phyloP scores from a whole-genome alignment of 148 eudicot genomes.

The Vaccinium corymbosum region DNA sequence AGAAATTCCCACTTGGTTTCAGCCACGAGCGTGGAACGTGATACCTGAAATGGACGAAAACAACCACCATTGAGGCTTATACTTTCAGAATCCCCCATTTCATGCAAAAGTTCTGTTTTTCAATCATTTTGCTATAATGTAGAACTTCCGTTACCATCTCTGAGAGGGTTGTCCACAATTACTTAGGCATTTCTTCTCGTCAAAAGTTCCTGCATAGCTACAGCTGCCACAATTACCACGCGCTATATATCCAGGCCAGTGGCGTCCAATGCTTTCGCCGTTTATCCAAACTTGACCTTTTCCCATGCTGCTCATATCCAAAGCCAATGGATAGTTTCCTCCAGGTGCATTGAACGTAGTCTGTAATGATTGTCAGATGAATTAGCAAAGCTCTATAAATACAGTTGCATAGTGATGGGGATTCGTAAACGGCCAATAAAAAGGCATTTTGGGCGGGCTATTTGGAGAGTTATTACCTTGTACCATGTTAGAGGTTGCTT shows the following conservation, averaged over 20 bases:
- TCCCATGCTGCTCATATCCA: slow-evolving; percentile 79
- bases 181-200: slow-evolving; percentile 52
- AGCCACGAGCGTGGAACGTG: slow-evolving; percentile 87
- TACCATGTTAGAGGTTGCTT: slow-evolving; percentile 67
- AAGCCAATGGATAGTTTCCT: slow-evolving; percentile 68
- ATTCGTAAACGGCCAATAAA: not conserved
- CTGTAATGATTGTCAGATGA: slow-evolving; percentile 28
- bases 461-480: slow-evolving; percentile 44
- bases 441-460: not conserved
- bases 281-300: slow-evolving; percentile 81
- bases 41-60: slow-evolving; percentile 47
- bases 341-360: slow-evolving; percentile 60
- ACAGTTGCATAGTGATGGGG: not conserved
- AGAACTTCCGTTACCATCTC: slow-evolving; percentile 48
- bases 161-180: slow-evolving; percentile 79
- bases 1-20: slow-evolving; percentile 51
- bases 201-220: slow-evolving; percentile 55
- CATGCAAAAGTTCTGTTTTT: not conserved
- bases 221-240: slow-evolving; percentile 52
- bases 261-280: slow-evolving; percentile 71
- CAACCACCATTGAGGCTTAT: not conserved
- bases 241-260: slow-evolving; percentile 68
- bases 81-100: not conserved
- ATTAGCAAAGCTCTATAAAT: not conserved
- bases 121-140: not conserved